Evolutionary conservation across 1,284 basidiomycete genomes (phyloP).

Genomic region (Puccinia horiana): DNA sequence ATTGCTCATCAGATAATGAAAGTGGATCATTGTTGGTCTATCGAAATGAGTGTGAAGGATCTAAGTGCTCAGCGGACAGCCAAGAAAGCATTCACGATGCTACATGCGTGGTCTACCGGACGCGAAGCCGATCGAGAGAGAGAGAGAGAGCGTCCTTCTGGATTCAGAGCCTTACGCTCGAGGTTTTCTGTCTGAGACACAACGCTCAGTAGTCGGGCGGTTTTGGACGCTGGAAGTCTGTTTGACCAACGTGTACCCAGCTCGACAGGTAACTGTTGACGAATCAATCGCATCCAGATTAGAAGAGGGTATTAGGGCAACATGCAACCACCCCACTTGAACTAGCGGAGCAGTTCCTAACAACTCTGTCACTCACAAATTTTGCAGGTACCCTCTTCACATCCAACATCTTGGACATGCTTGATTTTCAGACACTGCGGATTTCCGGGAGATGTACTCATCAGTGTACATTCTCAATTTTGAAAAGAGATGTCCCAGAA

Average conservation of each 20-base stretch:
- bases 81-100: not conserved
- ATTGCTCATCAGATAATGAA: not conserved
- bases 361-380: constrained; percentile 11
- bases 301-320: not conserved
- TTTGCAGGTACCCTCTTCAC: constrained; percentile 17
- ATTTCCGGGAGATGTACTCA: not conserved
- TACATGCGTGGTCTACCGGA: not conserved
- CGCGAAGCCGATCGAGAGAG: not conserved
- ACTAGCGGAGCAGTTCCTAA: not conserved
- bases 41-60: not conserved
- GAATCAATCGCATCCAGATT: not conserved
- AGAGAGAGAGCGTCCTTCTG: not conserved
- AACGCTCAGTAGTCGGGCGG: not conserved
- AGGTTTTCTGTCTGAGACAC: not conserved
- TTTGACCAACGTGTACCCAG: constrained; percentile 18
- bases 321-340: not conserved
- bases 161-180: not conserved
- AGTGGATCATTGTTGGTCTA: not conserved
- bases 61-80: not conserved
- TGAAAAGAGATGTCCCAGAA: not conserved
- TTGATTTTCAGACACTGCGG: constrained; percentile 28
- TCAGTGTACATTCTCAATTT: not conserved
- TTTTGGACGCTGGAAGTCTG: not conserved
- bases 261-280: constrained; percentile 1
- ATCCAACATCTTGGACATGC: constrained; percentile 19